Evolutionary conservation across 352 stramenopile species (phyloP).

Genomic region (Globisporangium rhizosaccharum): DNA sequence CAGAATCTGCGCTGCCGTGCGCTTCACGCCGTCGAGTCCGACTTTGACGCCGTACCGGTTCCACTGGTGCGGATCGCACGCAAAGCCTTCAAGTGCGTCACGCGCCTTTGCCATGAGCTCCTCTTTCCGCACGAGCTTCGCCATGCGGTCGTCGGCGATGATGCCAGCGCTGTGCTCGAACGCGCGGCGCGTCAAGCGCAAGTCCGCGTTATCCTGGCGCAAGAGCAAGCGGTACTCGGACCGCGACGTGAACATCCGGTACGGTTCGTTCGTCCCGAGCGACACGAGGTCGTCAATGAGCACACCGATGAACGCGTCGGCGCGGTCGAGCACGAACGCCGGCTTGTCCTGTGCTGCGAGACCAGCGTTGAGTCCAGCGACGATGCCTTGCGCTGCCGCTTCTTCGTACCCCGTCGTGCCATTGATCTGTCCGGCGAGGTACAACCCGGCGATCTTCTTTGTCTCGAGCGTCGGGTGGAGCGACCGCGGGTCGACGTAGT

Average conservation of each 20-base stretch:
- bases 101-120: slow-evolving; percentile 53
- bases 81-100: slow-evolving; percentile 49
- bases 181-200: slow-evolving; percentile 93
- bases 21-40: slow-evolving; percentile 72
- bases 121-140: slow-evolving; percentile 83
- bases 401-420: slow-evolving; percentile 99
- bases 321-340: slow-evolving; percentile 90
- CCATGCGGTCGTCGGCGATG: slow-evolving; percentile 66
- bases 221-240: slow-evolving; percentile 88
- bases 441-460: slow-evolving; percentile 90
- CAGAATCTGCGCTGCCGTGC: slow-evolving; percentile 65
- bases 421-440: slow-evolving; percentile 98
- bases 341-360: slow-evolving; percentile 55
- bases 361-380: slow-evolving; percentile 96
- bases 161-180: slow-evolving; percentile 80
- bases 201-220: slow-evolving; percentile 95
- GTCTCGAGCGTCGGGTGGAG: slow-evolving; percentile 94
- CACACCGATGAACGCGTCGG: slow-evolving; percentile 96
- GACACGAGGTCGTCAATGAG: slow-evolving; percentile 98
- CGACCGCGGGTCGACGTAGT: slow-evolving; percentile 95
- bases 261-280: slow-evolving; percentile 94
- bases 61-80: slow-evolving; percentile 74
- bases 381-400: slow-evolving; percentile 95
- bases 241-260: slow-evolving; percentile 99
- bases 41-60: slow-evolving; percentile 79